Evolutionary conservation across 495 filamentous ascomycete species (phyloP).

Genomic region (Penicillium bovifimosum): DNA sequence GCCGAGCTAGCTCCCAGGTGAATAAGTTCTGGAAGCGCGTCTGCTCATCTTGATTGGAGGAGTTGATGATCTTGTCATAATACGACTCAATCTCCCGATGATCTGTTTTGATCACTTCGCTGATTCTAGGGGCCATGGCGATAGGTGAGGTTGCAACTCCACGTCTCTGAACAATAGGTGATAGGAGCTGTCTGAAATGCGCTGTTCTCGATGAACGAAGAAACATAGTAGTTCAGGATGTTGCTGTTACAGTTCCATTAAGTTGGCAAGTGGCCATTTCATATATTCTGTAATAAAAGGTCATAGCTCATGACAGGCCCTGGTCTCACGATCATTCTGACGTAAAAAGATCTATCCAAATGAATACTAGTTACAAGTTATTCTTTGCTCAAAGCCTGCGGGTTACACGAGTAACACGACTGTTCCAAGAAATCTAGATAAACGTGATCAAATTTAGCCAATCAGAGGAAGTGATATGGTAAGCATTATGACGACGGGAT

Average conservation of each 20-base stretch:
- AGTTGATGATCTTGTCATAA: slow-evolving; percentile 49
- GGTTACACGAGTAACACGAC: too few species aligned
- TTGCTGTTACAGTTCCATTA: background rate
- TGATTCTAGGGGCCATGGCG: background rate
- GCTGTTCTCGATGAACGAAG: background rate
- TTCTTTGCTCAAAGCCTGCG: too few species aligned
- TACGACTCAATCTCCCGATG: slow-evolving; percentile 54
- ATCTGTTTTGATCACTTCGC: slow-evolving; percentile 47
- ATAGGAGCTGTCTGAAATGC: background rate
- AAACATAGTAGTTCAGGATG: background rate
- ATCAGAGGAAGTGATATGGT: too few species aligned
- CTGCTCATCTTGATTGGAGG: slow-evolving; percentile 44
- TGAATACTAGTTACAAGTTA: too few species aligned
- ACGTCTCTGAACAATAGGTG: too few species aligned
- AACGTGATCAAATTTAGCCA: too few species aligned
- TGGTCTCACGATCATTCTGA: too few species aligned
- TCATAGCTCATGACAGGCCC: too few species aligned
- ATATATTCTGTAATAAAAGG: too few species aligned
- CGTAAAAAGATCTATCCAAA: too few species aligned
- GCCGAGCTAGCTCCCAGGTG: slow-evolving; percentile 61
- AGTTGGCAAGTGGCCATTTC: background rate
- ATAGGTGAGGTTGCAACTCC: background rate
- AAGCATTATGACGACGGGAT: too few species aligned
- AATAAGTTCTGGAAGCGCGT: slow-evolving; percentile 56
- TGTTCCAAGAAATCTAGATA: too few species aligned